Evolutionary conservation across 2,329 filamentous ascomycete species (phyloP).

Genomic region (Tolypocladium paradoxum): DNA sequence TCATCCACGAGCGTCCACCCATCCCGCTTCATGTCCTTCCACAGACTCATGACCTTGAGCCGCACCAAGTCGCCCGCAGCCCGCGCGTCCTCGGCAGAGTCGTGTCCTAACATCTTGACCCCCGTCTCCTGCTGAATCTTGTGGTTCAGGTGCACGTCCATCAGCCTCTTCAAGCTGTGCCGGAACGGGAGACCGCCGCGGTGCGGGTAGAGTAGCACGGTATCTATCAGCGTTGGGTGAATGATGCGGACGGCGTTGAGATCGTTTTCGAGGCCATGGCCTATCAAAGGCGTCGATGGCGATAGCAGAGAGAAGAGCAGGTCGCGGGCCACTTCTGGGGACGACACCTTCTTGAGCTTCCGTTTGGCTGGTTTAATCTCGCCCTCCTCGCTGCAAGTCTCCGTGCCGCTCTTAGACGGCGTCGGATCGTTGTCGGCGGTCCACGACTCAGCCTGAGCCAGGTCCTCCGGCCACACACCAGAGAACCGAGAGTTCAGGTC

Average conservation of each 20-base stretch:
- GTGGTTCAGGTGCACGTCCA: conserved; percentile 56
- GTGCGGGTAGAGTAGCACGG: conserved; percentile 74
- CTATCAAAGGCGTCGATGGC: conserved; percentile 73
- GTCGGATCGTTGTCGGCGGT: conserved; percentile 13
- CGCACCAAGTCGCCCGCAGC: conserved; percentile 81
- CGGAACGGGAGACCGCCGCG: conserved; percentile 65
- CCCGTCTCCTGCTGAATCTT: conserved; percentile 65
- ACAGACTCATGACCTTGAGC: conserved; percentile 57
- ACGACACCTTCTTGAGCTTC: conserved; percentile 61
- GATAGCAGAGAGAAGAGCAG: conserved; percentile 68
- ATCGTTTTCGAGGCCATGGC: conserved; percentile 93
- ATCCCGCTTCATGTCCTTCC: conserved; percentile 52
- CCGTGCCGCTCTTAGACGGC: conserved; percentile 13
- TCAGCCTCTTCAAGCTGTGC: conserved; percentile 65
- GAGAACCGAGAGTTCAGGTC: conserved; percentile 91
- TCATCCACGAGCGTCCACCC: conserved; percentile 57
- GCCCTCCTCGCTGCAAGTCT: conserved; percentile 15
- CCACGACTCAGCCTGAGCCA: conserved; percentile 55
- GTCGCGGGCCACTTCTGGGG: conserved; percentile 61
- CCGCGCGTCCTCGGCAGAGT: conserved; percentile 83
- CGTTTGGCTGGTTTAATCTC: conserved; percentile 19
- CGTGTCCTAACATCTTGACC: conserved; percentile 55
- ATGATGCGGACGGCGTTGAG: conserved; percentile 76
- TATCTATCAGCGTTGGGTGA: conserved; percentile 79
- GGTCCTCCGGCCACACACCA: conserved; percentile 70